A percentile compares a stretch with the other conserved stretches of the same genome.
These are phyloP conservation scores for Coemansia sp. DNA, from an alignment of 192 early-diverging fungal genomes.

Conservation along the genomic window DNA sequence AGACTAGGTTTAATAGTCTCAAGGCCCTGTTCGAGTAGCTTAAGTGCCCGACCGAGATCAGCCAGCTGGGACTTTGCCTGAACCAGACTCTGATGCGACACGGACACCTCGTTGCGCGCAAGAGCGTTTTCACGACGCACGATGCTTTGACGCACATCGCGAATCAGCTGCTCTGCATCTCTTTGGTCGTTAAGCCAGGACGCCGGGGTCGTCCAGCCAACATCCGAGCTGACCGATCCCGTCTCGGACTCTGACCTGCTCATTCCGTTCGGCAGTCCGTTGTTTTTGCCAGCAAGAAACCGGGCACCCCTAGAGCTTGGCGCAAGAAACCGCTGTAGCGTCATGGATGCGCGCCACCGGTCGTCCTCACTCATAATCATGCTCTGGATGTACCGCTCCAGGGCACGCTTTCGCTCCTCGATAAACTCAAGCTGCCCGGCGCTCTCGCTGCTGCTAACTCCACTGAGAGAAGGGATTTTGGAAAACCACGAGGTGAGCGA, in stretches of 20 bases:
- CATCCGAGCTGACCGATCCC: slow-evolving; percentile 19
- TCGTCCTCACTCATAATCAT: slow-evolving; percentile 72
- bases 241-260: slow-evolving; percentile 39
- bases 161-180: slow-evolving; percentile 59
- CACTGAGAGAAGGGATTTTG: slow-evolving; percentile 22
- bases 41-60: slow-evolving; percentile 54
- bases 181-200: slow-evolving; percentile 81
- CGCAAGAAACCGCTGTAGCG: slow-evolving; percentile 75
- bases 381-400: slow-evolving; percentile 77
- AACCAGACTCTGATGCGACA: slow-evolving; percentile 74
- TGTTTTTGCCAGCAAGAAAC: slow-evolving; percentile 58
- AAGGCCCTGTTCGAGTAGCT: slow-evolving; percentile 57
- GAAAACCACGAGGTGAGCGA: slow-evolving; percentile 61
- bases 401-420: slow-evolving; percentile 71
- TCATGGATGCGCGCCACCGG: slow-evolving; percentile 70
- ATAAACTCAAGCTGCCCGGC: slow-evolving; percentile 33
- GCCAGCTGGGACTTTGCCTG: slow-evolving; percentile 73
- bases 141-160: slow-evolving; percentile 73
- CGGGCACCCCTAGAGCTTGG: slow-evolving; percentile 36
- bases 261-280: slow-evolving; percentile 7
- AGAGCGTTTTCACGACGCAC: slow-evolving; percentile 73
- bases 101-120: slow-evolving; percentile 70
- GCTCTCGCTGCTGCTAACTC: slow-evolving; percentile 12
- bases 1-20: slow-evolving; percentile 29
- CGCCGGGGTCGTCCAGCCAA: slow-evolving; percentile 63